Percentiles rank a stretch among this genome's conserved stretches.
These are phyloP conservation scores for Lentinula lateritia DNA, from an alignment of 768 basidiomycete species.

Conservation along the genomic window DNA sequence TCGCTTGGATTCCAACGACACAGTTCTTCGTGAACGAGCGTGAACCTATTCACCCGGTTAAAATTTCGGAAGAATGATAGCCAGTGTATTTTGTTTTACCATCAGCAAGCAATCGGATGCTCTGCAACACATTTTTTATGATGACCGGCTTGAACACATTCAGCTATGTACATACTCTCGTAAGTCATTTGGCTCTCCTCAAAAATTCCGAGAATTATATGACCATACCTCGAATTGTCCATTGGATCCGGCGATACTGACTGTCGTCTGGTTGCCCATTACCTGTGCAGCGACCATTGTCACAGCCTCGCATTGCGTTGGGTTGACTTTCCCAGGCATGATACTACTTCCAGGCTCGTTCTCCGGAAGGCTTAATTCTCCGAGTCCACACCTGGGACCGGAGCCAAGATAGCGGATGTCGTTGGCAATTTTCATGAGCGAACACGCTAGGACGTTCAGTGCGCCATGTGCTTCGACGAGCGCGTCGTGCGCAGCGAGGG, in stretches of 20 bases:
- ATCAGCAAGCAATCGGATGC: conserved; percentile 89
- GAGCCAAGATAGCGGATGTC: conserved; percentile 98
- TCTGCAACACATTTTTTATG: conserved; percentile 96
- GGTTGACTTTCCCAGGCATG: conserved; percentile 99
- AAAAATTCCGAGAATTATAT: not conserved
- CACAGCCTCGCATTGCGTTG: conserved; percentile 96
- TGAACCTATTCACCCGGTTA: conserved; percentile 45
- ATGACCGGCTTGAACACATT: conserved; percentile 99
- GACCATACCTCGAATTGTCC: conserved; percentile 90
- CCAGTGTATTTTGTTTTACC: conserved; percentile 36
- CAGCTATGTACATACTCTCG: conserved; percentile 40
- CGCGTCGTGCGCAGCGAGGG: conserved; percentile 96
- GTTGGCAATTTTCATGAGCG: conserved; percentile 99
- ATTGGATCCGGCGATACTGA: conserved; percentile 88
- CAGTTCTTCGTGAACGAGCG: conserved; percentile 97
- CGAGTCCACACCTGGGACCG: conserved; percentile 95
- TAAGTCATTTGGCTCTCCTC: not conserved
- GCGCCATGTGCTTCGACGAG: conserved; percentile 98
- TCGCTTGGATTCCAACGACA: conserved; percentile 92
- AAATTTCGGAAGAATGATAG: not conserved
- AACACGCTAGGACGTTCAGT: conserved; percentile 90
- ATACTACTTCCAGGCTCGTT: conserved; percentile 99
- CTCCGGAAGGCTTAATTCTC: conserved; percentile 91
- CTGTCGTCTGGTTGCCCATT: conserved; percentile 93
- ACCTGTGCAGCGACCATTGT: conserved; percentile 99